These are phyloP conservation scores for Panicum hallii DNA, from an alignment of 202 grass and related monocot species.

Conservation along the genomic window DNA sequence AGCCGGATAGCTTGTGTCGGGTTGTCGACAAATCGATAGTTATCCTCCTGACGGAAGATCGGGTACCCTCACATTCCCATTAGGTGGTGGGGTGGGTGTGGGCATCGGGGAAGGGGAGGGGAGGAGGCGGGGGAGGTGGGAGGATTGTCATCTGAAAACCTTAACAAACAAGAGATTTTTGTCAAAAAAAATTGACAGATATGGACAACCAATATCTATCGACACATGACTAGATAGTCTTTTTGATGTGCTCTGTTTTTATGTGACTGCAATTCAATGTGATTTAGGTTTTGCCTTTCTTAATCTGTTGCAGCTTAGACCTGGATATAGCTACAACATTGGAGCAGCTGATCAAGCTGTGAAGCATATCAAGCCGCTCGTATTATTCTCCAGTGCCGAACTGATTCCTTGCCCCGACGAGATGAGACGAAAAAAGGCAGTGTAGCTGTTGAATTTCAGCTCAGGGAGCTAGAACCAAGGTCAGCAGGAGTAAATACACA, in stretches of 20 bases:
- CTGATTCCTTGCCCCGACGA: conserved; percentile 77
- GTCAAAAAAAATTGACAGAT: too few species aligned
- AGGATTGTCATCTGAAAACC: too few species aligned
- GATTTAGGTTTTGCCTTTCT: conserved; percentile 21
- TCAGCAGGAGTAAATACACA: conserved; percentile 87
- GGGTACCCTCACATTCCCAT: too few species aligned
- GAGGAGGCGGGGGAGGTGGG: too few species aligned
- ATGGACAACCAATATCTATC: too few species aligned
- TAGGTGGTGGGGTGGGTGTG: too few species aligned
- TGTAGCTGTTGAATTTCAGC: conserved; percentile 88
- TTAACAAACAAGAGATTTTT: too few species aligned
- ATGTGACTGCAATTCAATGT: not conserved
- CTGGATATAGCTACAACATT: conserved; percentile 82
- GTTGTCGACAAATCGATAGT: too few species aligned
- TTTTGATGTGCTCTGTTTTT: not conserved
- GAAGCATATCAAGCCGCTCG: conserved; percentile 75
- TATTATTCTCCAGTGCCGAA: conserved; percentile 81
- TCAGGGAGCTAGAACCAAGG: conserved; percentile 80
- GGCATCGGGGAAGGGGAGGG: too few species aligned
- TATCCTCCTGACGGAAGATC: too few species aligned
- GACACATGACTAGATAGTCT: too few species aligned
- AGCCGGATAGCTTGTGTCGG: too few species aligned
- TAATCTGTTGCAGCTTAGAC: conserved; percentile 56
- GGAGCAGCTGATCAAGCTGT: conserved; percentile 84
- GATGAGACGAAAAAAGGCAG: conserved; percentile 68